phyloP scores from a whole-genome alignment of 805 yeast species.

The Pichia cabralensis region DNA sequence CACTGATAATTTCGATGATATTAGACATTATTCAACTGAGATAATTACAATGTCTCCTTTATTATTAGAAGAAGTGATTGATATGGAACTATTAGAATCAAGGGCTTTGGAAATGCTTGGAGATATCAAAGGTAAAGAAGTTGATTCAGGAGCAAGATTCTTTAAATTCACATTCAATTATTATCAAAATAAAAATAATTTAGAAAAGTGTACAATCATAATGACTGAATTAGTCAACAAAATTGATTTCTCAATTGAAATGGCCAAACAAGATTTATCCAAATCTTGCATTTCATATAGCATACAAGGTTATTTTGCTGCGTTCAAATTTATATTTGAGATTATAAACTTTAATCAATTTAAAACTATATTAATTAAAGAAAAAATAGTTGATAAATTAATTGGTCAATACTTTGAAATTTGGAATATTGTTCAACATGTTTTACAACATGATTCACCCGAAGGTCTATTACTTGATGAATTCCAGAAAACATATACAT shows the following conservation, averaged over 20 bases:
- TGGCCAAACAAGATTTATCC: slow-evolving; percentile 28
- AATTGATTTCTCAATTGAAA: slow-evolving; percentile 26
- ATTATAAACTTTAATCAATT: slow-evolving; percentile 10
- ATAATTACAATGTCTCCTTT: slow-evolving; percentile 37
- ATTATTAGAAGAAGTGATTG: slow-evolving; percentile 16
- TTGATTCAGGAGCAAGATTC: slow-evolving; percentile 73
- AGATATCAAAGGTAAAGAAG: slow-evolving; percentile 47
- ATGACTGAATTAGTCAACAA: slow-evolving; percentile 24
- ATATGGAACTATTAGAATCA: slow-evolving; percentile 14
- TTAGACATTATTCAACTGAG: slow-evolving; percentile 43
- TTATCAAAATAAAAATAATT: slow-evolving; percentile 18
- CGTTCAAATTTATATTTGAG: slow-evolving; percentile 34
- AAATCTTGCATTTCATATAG: slow-evolving; percentile 39
- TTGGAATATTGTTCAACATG: slow-evolving; percentile 38
- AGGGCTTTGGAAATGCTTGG: slow-evolving; percentile 24
- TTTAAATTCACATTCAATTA: slow-evolving; percentile 40
- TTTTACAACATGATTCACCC: slow-evolving; percentile 60
- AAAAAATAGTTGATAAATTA: slow-evolving; percentile 7
- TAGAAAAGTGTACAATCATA: slow-evolving; percentile 17
- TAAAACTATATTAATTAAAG: slow-evolving; percentile 1
- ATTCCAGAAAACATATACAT: slow-evolving; percentile 28
- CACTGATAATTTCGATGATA: slow-evolving; percentile 67
- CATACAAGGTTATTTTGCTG: slow-evolving; percentile 62
- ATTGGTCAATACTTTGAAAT: slow-evolving; percentile 8
- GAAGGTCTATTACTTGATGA: slow-evolving; percentile 51